Conservation (phyloP, 2,329 filamentous ascomycete genomes). For the Saccharata proteae region DNA sequence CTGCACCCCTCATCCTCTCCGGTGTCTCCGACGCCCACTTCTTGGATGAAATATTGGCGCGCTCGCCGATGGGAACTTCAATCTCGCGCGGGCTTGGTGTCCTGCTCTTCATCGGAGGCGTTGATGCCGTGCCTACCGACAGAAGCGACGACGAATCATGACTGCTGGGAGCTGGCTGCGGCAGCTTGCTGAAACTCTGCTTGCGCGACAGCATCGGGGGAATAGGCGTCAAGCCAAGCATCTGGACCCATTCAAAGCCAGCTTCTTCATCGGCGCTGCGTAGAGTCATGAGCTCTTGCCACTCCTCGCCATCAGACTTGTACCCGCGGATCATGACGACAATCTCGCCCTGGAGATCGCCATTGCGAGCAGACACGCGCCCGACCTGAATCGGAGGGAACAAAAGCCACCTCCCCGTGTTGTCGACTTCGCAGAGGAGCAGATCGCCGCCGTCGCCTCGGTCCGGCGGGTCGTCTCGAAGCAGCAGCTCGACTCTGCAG, state of each 20-base stretch:
- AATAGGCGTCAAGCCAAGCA: conserved; percentile 57
- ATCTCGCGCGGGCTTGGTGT: conserved; percentile 41
- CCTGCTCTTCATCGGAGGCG: conserved; percentile 24
- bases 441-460: conserved; percentile 64
- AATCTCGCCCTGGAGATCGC: conserved; percentile 59
- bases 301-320: conserved; percentile 49
- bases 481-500: conserved; percentile 76
- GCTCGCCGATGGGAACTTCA: conserved; percentile 51
- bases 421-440: conserved; percentile 84
- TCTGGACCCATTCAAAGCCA: conserved; percentile 74
- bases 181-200: conserved; percentile 38
- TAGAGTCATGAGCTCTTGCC: conserved; percentile 77
- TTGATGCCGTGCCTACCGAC: conserved; percentile 21
- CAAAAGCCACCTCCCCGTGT: conserved; percentile 65
- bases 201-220: conserved; percentile 43
- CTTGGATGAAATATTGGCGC: conserved; percentile 34
- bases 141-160: conserved; percentile 44
- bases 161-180: conserved; percentile 29
- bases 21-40: conserved; percentile 30
- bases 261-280: conserved; percentile 64
- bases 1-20: conserved; percentile 13
- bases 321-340: conserved; percentile 76
- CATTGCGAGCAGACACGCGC: conserved; percentile 67
- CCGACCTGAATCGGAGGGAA: conserved; percentile 75
- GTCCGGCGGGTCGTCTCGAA: conserved; percentile 65